phyloP scores from a whole-genome alignment of 2,329 filamentous ascomycete species.

The Ophiostoma himal-ulmi region DNA sequence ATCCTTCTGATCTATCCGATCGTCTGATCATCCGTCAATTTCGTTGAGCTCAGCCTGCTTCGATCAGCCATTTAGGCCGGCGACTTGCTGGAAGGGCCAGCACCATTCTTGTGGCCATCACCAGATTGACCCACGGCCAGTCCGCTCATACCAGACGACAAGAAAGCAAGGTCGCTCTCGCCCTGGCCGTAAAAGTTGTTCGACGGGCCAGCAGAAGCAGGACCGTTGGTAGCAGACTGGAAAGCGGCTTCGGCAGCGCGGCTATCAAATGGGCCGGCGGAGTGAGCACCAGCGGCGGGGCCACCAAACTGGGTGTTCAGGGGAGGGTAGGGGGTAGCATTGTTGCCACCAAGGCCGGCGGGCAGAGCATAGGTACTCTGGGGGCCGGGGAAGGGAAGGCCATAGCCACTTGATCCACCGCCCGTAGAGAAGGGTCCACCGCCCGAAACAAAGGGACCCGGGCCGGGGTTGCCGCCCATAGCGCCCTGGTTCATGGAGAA shows the following conservation, averaged over 20 bases:
- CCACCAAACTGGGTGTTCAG: conserved; percentile 78
- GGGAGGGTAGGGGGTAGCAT: conserved; percentile 71
- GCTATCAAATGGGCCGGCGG: conserved; percentile 84
- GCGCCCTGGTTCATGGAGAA: conserved; percentile 82
- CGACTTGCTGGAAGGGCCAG: conserved; percentile 53
- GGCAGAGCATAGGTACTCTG: conserved; percentile 86
- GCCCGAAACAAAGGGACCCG: conserved; percentile 49
- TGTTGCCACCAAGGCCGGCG: conserved; percentile 72
- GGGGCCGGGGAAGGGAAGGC: conserved; percentile 79
- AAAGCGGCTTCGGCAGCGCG: conserved; percentile 92
- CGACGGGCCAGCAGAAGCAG: conserved; percentile 67
- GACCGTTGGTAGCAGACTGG: conserved; percentile 77
- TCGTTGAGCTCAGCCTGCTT: background rate
- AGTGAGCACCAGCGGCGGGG: conserved; percentile 65
- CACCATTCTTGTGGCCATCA: conserved; percentile 58
- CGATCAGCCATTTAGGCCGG: conserved; percentile 40
- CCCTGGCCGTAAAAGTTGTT: conserved; percentile 63
- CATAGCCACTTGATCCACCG: conserved; percentile 53
- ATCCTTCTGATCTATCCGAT: background rate
- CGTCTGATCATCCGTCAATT: background rate
- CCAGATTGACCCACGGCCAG: conserved; percentile 61
- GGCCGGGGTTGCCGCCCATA: conserved; percentile 71
- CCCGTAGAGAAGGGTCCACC: conserved; percentile 51
- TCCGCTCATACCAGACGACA: conserved; percentile 65
- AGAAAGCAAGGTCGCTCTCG: conserved; percentile 72